Conservation (phyloP, 345 rosid species). For the Gossypioides kirkii region DNA sequence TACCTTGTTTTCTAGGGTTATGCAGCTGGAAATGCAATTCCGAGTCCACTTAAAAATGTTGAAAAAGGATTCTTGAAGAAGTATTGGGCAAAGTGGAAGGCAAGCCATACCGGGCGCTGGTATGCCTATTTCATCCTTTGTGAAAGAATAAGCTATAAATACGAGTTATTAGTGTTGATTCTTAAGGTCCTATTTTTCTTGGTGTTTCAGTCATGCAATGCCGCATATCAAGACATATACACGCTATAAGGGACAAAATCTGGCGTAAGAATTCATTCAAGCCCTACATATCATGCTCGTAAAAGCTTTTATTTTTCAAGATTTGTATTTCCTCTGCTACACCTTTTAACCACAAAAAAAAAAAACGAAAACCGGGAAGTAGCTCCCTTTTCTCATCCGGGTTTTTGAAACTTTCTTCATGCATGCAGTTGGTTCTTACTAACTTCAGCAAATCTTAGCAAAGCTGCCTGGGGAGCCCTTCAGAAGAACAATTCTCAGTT, state of each 20-base stretch:
- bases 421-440: conserved; percentile 73
- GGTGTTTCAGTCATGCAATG: conserved; percentile 70
- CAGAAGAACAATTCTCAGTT: conserved; percentile 91
- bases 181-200: conserved; percentile 8
- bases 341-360: no score
- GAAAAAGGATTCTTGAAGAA: conserved; percentile 73
- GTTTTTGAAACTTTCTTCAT: conserved; percentile 3
- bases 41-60: conserved; percentile 85
- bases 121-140: conserved; percentile 20
- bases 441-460: conserved; percentile 92
- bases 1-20: conserved; percentile 57
- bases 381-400: not conserved
- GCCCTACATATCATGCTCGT: conserved; percentile 9
- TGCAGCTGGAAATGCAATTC: conserved; percentile 86
- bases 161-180: not conserved
- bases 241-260: conserved; percentile 72
- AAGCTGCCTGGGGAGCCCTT: conserved; percentile 97
- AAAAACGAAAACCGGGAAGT: no score
- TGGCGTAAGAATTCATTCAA: conserved; percentile 54
- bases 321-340: not conserved
- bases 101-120: conserved; percentile 78
- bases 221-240: conserved; percentile 92
- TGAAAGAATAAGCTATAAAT: not conserved
- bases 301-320: conserved; percentile 1
- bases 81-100: conserved; percentile 95